These are phyloP conservation scores for Fagopyrum homotropicum DNA, from an alignment of 148 eudicot genomes.

Conservation along the genomic window DNA sequence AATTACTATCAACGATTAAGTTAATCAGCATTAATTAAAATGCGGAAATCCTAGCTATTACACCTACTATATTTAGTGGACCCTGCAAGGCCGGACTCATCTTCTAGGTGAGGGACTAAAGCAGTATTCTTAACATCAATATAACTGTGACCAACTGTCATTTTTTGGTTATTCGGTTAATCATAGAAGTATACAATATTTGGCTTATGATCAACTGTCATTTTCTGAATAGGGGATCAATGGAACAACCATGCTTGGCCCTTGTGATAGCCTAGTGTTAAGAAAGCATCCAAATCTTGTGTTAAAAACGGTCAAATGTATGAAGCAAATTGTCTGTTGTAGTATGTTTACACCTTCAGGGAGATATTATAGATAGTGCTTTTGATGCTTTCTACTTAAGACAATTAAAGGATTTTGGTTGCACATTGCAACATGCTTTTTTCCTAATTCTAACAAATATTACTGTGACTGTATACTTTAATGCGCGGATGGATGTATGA, in stretches of 20 bases:
- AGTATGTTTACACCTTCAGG: neutral
- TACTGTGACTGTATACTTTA: slow-evolving; percentile 54
- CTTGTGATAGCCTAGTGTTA: slow-evolving; percentile 49
- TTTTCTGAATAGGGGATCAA: slow-evolving; percentile 37
- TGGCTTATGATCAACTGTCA: neutral
- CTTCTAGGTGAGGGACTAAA: slow-evolving; percentile 49
- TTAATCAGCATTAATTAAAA: no score
- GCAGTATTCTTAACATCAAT: neutral
- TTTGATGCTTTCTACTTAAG: neutral
- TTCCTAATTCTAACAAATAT: neutral
- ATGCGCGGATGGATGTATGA: slow-evolving; percentile 60
- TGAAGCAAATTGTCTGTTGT: neutral
- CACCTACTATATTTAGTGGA: slow-evolving; percentile 60
- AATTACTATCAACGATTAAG: no score
- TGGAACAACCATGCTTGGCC: slow-evolving; percentile 59
- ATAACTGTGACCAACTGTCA: no score
- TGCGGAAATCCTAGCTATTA: no score
- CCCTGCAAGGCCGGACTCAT: slow-evolving; percentile 52
- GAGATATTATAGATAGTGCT: neutral
- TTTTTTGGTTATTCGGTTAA: no score
- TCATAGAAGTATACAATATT: neutral
- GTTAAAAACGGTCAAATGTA: no score
- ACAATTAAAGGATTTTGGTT: neutral
- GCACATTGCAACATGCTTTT: neutral
- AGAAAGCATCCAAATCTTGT: neutral